Conservation (phyloP, 176 grass and related monocot genomes). For the Rhynchospora pubera region DNA sequence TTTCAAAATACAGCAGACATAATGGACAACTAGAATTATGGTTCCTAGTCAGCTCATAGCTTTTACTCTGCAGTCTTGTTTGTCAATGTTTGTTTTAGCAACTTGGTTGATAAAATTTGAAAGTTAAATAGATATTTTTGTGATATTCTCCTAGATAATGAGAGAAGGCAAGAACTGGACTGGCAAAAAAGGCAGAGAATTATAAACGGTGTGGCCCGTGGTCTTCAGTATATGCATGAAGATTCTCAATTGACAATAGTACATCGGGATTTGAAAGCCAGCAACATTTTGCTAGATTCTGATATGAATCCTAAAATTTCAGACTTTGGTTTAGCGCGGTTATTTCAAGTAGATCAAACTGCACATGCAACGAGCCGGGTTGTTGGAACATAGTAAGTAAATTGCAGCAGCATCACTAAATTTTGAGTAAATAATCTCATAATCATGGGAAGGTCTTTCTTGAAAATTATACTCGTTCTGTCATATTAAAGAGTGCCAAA, state of each 20-base stretch:
- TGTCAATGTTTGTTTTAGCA: background rate
- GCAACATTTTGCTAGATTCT: slow-evolving; percentile 59
- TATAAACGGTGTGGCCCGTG: slow-evolving; percentile 38
- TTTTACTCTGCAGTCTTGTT: background rate
- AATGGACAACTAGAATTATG: background rate
- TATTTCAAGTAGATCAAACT: slow-evolving; percentile 33
- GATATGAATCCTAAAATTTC: slow-evolving; percentile 68
- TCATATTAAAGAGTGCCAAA: background rate
- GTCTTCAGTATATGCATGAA: slow-evolving; percentile 49
- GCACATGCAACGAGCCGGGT: slow-evolving; percentile 33
- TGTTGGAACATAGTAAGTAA: slow-evolving; percentile 66
- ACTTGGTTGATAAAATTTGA: background rate
- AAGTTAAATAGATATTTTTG: background rate
- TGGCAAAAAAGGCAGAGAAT: slow-evolving; percentile 34
- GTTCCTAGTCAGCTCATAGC: background rate
- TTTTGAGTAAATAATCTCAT: background rate
- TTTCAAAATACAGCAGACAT: background rate
- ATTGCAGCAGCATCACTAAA: background rate
- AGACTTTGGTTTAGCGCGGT: slow-evolving; percentile 58
- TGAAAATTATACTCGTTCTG: background rate
- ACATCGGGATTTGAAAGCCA: slow-evolving; percentile 62
- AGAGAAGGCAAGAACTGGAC: slow-evolving; percentile 23
- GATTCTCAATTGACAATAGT: slow-evolving; percentile 44
- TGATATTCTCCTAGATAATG: slow-evolving; percentile 26
- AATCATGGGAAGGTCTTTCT: background rate